phyloP scores from a whole-genome alignment of 1,284 basidiomycete genomes.

The Pseudozyma sp. region DNA sequence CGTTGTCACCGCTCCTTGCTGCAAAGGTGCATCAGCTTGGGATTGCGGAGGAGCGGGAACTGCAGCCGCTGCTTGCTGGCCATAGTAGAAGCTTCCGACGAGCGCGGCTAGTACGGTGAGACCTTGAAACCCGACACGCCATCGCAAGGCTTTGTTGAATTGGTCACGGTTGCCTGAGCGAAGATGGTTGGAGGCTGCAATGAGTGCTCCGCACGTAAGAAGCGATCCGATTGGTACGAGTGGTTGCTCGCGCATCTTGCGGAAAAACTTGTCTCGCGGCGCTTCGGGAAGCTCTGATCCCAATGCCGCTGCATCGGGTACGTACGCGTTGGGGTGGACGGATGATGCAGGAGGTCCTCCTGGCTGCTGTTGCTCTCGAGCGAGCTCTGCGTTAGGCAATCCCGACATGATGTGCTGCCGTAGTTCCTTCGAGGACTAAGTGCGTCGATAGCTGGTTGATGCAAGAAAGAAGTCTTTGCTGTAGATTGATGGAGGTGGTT shows the following conservation, averaged over 20 bases:
- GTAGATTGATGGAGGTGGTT: too few relatives aligned
- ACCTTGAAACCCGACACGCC: conserved; percentile 66
- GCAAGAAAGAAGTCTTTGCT: too few relatives aligned
- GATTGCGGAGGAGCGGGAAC: conserved; percentile 31
- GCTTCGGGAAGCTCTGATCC: conserved; percentile 39
- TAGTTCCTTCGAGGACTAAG: too few relatives aligned
- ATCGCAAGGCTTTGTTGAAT: conserved; percentile 65
- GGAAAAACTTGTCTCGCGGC: conserved; percentile 57
- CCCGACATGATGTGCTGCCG: conserved; percentile 29
- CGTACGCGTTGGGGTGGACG: not conserved
- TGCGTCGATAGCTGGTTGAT: not conserved
- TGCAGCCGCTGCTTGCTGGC: conserved; percentile 30
- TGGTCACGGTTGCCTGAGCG: conserved; percentile 61
- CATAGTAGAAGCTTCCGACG: conserved; percentile 60
- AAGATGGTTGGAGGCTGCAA: conserved; percentile 62
- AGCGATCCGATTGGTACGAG: conserved; percentile 66
- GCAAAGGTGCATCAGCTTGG: conserved; percentile 21
- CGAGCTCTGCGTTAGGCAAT: conserved; percentile 32
- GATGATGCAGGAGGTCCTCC: conserved; percentile 15
- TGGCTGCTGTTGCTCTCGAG: conserved; percentile 40
- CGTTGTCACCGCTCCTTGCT: conserved; percentile 29
- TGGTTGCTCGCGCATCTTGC: conserved; percentile 66
- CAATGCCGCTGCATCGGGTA: not conserved
- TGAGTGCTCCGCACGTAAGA: conserved; percentile 62
- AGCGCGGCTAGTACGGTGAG: conserved; percentile 64